Percentiles rank a stretch among this genome's conserved stretches.
phyloP scores from a whole-genome alignment of 208 protist genomes.

The Leishmania tropica region DNA sequence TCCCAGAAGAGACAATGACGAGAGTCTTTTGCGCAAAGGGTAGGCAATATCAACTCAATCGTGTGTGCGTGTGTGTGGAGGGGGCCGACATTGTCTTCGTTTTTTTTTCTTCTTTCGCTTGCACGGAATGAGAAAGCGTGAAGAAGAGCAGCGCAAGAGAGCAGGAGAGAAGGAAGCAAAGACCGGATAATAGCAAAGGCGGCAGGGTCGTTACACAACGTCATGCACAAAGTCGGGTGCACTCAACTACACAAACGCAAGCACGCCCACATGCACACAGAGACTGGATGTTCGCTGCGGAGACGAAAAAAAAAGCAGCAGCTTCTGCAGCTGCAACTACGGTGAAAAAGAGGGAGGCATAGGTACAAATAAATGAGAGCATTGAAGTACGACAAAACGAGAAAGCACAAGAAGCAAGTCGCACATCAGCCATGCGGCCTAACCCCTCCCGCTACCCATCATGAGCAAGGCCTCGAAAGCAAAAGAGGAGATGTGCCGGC shows the following conservation, averaged over 20 bases:
- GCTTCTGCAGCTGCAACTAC: neutral
- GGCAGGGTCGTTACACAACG: neutral
- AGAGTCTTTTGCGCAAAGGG: neutral
- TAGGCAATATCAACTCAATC: neutral
- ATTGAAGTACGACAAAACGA: neutral
- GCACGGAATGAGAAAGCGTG: neutral
- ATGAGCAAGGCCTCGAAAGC: neutral
- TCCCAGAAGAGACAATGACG: neutral
- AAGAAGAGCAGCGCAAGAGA: constrained; percentile 6
- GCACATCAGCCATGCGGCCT: neutral
- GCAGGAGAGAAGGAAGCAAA: constrained; percentile 2
- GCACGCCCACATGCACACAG: neutral
- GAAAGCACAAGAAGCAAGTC: neutral
- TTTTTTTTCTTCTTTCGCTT: neutral
- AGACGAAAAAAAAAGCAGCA: neutral
- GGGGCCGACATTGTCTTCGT: neutral
- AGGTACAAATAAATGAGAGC: neutral
- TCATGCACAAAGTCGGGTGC: neutral
- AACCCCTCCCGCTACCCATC: neutral
- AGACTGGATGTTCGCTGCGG: neutral
- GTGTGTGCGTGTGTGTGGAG: neutral
- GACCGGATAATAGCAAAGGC: neutral
- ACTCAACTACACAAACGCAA: neutral
- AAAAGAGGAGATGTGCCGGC: neutral
- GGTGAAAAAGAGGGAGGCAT: neutral